Percentiles rank a stretch among this genome's conserved stretches.
phyloP scores from a whole-genome alignment of 2,329 filamentous ascomycete species.

The Penicillium sp. region DNA sequence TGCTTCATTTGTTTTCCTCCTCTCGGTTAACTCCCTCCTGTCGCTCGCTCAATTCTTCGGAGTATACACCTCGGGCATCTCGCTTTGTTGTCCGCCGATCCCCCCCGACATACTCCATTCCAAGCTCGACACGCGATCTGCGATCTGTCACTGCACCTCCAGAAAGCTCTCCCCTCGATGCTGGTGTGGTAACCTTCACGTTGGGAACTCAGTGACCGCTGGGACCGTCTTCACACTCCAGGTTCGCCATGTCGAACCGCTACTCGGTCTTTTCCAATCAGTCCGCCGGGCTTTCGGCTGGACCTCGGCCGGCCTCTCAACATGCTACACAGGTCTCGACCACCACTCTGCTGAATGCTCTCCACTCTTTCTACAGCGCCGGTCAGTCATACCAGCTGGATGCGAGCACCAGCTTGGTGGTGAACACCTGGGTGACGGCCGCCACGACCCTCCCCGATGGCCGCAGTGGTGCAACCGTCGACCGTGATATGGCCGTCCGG shows the following conservation, averaged over 20 bases:
- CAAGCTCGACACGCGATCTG: background rate
- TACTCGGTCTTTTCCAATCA: constrained; percentile 62
- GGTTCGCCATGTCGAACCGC: constrained; percentile 57
- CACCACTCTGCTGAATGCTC: constrained; percentile 84
- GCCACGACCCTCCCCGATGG: constrained; percentile 68
- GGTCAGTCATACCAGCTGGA: constrained; percentile 83
- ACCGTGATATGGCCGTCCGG: constrained; percentile 71
- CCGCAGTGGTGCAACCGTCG: constrained; percentile 72
- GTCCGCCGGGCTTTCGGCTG: constrained; percentile 54
- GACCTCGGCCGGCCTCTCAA: constrained; percentile 58
- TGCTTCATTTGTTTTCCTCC: background rate
- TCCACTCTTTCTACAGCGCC: constrained; percentile 84
- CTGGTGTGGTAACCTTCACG: constrained; percentile 3
- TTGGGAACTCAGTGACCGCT: constrained; percentile 9
- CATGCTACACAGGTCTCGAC: constrained; percentile 82
- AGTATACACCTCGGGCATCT: constrained; percentile 8
- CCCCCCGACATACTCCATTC: background rate
- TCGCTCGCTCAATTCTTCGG: constrained; percentile 18
- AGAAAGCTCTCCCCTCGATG: background rate
- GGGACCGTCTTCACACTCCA: background rate
- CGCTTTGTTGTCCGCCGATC: constrained; percentile 11
- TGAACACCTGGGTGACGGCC: constrained; percentile 93
- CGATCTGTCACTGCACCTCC: background rate
- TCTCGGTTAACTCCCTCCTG: constrained; percentile 4
- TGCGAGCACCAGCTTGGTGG: constrained; percentile 83